phyloP scores from a whole-genome alignment of 2,329 filamentous ascomycete species.

The Calonectria hongkongensis region DNA sequence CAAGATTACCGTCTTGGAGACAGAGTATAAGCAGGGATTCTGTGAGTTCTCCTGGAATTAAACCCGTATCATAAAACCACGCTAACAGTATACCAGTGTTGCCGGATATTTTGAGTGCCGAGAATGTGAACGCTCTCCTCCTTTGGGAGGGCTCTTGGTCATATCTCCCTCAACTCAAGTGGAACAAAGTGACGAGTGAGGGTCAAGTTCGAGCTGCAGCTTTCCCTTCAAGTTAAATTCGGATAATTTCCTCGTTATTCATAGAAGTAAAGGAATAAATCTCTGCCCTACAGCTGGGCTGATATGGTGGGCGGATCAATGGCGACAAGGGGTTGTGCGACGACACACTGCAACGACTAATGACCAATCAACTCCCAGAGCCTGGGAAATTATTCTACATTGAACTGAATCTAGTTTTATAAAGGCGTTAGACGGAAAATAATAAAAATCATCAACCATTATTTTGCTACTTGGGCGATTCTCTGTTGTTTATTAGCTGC shows the following conservation, averaged over 20 bases:
- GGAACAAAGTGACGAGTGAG: constrained; percentile 81
- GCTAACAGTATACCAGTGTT: constrained; percentile 70
- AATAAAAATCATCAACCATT: not conserved
- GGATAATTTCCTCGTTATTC: not conserved
- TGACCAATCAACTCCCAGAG: constrained; percentile 29
- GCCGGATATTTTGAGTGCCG: constrained; percentile 82
- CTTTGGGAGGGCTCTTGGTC: constrained; percentile 91
- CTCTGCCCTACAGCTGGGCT: constrained; percentile 2
- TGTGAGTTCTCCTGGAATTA: constrained; percentile 70
- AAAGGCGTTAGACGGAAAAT: constrained; percentile 9
- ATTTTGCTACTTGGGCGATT: not conserved
- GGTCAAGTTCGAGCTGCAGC: constrained; percentile 80
- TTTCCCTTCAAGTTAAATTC: constrained; percentile 79
- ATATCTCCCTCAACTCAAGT: constrained; percentile 84
- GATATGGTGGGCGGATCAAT: not conserved
- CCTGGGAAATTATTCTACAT: constrained; percentile 39
- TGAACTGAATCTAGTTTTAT: constrained; percentile 34
- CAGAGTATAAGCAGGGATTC: constrained; percentile 89
- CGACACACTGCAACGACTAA: constrained; percentile 30
- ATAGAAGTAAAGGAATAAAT: not conserved
- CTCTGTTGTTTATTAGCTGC: not conserved
- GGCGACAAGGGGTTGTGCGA: not conserved
- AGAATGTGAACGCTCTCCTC: constrained; percentile 79
- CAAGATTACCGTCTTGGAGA: constrained; percentile 81
- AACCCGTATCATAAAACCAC: not conserved